Evolutionary conservation across 305 asterid species (phyloP).

Genomic region (Fraxinus platypoda): DNA sequence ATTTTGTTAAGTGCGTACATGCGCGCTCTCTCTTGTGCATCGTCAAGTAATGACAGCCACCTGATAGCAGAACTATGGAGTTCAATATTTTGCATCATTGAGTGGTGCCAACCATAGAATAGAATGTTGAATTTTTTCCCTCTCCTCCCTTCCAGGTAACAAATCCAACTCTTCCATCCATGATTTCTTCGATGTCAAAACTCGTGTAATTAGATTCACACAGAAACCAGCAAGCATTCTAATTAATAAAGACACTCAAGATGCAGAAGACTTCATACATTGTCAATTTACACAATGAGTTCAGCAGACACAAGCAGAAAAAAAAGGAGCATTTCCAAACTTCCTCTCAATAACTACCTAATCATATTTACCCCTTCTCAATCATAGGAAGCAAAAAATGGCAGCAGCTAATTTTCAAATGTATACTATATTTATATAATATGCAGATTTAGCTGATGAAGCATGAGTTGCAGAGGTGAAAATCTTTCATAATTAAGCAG

Average conservation of each 20-base stretch:
- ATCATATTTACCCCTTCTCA: slow-evolving; percentile 31
- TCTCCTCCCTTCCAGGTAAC: no score
- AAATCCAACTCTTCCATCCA: no score
- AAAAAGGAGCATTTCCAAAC: slow-evolving; percentile 27
- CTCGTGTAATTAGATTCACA: background rate
- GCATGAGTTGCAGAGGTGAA: slow-evolving; percentile 12
- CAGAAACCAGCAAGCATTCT: background rate
- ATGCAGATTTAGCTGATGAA: slow-evolving; percentile 13
- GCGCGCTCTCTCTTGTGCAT: background rate
- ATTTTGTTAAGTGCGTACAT: background rate
- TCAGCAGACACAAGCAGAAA: background rate
- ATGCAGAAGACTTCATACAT: slow-evolving; percentile 19
- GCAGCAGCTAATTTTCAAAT: slow-evolving; percentile 27
- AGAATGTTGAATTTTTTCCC: no score
- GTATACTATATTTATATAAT: slow-evolving; percentile 17
- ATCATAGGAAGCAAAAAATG: slow-evolving; percentile 39
- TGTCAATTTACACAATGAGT: slow-evolving; percentile 20
- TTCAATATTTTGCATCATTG: background rate
- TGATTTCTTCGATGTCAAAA: no score
- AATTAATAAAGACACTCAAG: slow-evolving; percentile 3
- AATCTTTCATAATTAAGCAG: slow-evolving; percentile 21
- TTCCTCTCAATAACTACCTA: slow-evolving; percentile 39
- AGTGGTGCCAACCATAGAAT: background rate
- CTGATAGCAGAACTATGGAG: background rate
- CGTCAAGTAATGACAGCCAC: background rate